Evolutionary conservation across 192 early-diverging fungal genomes (phyloP), one percentile per base, ranked within the genome.

Genomic region (Coemansia javaensis): DNA sequence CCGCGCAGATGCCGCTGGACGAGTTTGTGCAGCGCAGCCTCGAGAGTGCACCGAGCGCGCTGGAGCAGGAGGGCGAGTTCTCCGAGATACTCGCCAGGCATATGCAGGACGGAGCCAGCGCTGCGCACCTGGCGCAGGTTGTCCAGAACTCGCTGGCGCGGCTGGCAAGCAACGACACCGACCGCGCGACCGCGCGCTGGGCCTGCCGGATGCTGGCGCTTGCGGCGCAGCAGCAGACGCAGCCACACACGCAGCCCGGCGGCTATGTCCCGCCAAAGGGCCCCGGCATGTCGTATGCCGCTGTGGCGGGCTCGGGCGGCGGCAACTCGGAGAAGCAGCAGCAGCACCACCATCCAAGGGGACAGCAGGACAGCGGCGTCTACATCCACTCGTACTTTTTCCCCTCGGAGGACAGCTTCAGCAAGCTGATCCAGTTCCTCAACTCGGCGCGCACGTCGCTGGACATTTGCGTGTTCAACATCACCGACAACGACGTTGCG

Each of bases 401-500:
- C 63, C 82, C 82, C 3, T 83, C 82, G 0, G 82, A 83, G 41
- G 59, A 78, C 18, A 81, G 76, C 59, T 83, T 83, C 46, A 27
- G 58, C 15, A 52, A 63, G 47, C 59, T 83, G 35, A 42, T 80
- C 47, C 68, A 78, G 40, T 68, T 76, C 32, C 47, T 79, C 56
- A 59, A 80, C 40, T 66, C 64, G 13, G 79, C 83, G 15, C 53
- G 77, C 34, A 50, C 59, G 3, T 72, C 84, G 4, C 69, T 88
- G 27, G 86, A 88, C 53, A 78, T 83, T 31, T 83, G 81, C 48
- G 83, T 88, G 12, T 88, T 82, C 66, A 82, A 81, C 56, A 79
- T 88, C 47, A 85, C 86, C 2, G 84, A 86, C 53, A 82, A 88
- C 44, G 82, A 83, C 37, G 43, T 86, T 38, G 80, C 84, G 36